A percentile compares a stretch with the other conserved stretches of the same genome.
These are phyloP conservation scores for Dunaliella primolecta DNA, from an alignment of 139 green algal species.

Conservation along the genomic window DNA sequence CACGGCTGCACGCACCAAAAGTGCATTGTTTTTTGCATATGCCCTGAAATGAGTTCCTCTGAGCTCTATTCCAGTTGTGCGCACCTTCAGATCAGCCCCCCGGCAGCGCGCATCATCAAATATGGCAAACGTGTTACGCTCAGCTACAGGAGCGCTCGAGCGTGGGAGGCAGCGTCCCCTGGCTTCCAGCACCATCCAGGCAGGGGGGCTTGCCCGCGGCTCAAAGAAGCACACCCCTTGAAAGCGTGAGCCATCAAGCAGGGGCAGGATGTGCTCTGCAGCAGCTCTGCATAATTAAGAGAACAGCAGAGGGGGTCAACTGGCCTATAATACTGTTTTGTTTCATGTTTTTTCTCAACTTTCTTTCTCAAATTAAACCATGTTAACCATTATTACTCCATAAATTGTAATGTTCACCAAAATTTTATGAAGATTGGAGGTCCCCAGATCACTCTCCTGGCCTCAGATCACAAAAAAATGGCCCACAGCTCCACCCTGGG, in stretches of 20 bases:
- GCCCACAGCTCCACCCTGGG: neutral
- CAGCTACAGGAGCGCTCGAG: conserved; percentile 29
- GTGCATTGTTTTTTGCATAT: too few relatives aligned
- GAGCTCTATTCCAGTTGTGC: too few relatives aligned
- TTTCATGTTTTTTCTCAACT: too few relatives aligned
- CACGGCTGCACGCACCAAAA: too few relatives aligned
- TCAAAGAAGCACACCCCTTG: neutral
- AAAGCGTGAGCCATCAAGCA: conserved; percentile 6
- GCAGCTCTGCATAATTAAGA: neutral
- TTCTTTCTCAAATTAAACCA: too few relatives aligned
- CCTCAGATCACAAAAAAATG: neutral
- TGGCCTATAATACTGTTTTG: too few relatives aligned
- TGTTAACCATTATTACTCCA: too few relatives aligned
- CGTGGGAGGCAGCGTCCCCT: neutral
- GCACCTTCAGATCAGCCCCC: conserved; percentile 45
- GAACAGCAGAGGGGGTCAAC: too few relatives aligned
- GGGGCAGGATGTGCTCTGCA: neutral
- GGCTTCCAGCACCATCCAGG: neutral
- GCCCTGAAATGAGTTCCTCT: too few relatives aligned
- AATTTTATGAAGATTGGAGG: too few relatives aligned
- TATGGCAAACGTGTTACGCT: conserved; percentile 39
- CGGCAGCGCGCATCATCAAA: conserved; percentile 59
- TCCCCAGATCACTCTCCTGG: neutral
- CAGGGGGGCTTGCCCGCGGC: too few relatives aligned
- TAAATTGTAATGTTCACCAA: too few relatives aligned